Evolutionary conservation across 176 grass and related monocot genomes (phyloP), one percentile per base, ranked within the genome.

Genomic region (Rhynchospora tenuis): DNA sequence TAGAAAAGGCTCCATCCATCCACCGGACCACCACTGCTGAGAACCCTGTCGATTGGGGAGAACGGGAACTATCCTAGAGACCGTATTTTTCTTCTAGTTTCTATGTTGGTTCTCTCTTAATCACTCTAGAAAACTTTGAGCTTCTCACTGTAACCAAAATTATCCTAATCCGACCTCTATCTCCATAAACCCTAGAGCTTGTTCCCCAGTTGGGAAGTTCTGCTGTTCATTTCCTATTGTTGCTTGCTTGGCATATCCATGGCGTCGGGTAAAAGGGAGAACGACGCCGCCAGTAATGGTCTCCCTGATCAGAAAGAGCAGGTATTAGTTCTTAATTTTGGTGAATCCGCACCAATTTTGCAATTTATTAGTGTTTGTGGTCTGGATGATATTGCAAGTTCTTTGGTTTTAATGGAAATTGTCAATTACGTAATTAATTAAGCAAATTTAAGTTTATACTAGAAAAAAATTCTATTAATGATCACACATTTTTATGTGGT

Each of bases 281-380:
- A 84, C 66, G 16, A 20, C 26, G 82, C 64, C 9, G 66, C 66
- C 43, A 64, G 23, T 43, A 70, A 84, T 47, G 82, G 82, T 66
- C 51, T 84, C 63, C 66, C 67, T 24, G 66, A 84, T 59, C 82
- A 74, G 66, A 84, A 84, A 48, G 82, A 84, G 54, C 82, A 84
- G 82, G 82, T 84, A 23, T 17, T 7, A 63, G 16, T 81, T 48
- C 43, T 83, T 83, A 17, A n/a, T 70, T 84, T 60, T 42, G 26
- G 82, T 9, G 38, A 73, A 84, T 73, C 59, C 19, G 20, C 12
- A 3, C 13, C 31, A 58, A 23, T 69, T 66, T 54, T 64, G 46
- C 52, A 19, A 29, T 73, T 71, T 16, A 20, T 58, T 11, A 71
- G 14, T n/a, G 16, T 5, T 24, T 15, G 15, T 46, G 60, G n/a